Evolutionary conservation across 2,329 filamentous ascomycete genomes (phyloP), one percentile per base, ranked within the genome.

Genomic region (Exserohilum rostratum): DNA sequence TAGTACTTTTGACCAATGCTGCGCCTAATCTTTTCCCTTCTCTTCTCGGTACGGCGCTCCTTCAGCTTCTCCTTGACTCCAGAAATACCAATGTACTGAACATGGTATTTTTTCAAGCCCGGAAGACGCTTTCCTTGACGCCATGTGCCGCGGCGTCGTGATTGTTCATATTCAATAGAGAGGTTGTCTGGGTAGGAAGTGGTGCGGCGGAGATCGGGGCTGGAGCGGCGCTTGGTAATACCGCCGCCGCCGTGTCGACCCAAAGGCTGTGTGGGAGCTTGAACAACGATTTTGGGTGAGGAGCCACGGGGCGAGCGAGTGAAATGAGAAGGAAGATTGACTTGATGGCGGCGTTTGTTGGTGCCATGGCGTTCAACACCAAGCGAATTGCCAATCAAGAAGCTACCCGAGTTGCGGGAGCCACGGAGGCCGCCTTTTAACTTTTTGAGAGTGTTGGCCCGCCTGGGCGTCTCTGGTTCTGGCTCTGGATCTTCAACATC

Each of bases 341-440:
- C 55, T 13, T 67, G 65, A 6, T 68, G 70, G 6, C 64, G 66
- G 6, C 65, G 66, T 50, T 61, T 67, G 51, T 73, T 72, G 18
- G 70, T 70, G 37, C 71, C 69, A 27, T 70, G 77, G 62, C 75
- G 78, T 38, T 84, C 82, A 37, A 87, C 75, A 20, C 83, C 84
- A 0, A 86, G 72, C 3, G 81, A 82, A 63, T 86, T 86, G 46
- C 80, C 82, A 31, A 84, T 78, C 27, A 83, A 65, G 46, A 82
- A 80, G 18, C 80, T 78, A 13, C 76, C 76, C 1, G 67, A 68
- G 29, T 74, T 74, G 42, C 76, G 73, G 60, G 67, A 68, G 29
- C 75, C 74, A 42, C 76, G 73, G 60, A 80, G 75, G 4, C 77
- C 71, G 9, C 68, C 69, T 15, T 71, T 73, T 7, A 76, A 52